Percentiles rank a stretch among this genome's conserved stretches.
Conservation (phyloP, 257 asterid genomes). For the Apocynum venetum region DNA sequence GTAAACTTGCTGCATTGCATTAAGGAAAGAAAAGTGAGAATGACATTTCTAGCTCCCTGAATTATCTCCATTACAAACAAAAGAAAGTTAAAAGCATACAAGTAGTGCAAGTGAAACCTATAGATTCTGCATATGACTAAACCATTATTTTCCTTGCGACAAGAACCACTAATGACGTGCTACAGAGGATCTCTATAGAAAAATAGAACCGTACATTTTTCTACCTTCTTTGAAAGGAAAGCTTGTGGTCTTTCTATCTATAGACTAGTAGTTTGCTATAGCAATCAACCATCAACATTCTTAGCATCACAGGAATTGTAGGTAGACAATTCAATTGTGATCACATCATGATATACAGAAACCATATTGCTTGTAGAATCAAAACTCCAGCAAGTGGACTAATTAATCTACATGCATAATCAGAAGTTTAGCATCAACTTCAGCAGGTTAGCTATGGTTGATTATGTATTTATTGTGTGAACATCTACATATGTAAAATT, state of each 20-base stretch:
- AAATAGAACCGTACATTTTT: not conserved
- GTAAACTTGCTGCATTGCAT: constrained; percentile 51
- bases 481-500: too few species aligned
- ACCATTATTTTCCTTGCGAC: not conserved
- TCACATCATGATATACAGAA: not conserved
- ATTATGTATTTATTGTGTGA: not conserved
- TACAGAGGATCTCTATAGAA: not conserved
- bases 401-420: not conserved
- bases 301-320: not conserved
- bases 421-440: not conserved
- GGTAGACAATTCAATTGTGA: not conserved
- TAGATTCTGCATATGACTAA: not conserved
- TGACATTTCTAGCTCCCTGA: not conserved
- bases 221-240: not conserved
- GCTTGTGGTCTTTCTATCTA: not conserved
- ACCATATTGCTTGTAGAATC: not conserved
- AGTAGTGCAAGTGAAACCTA: not conserved
- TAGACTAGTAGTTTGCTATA: not conserved
- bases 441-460: not conserved
- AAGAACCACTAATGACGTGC: not conserved
- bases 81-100: not conserved
- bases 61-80: not conserved
- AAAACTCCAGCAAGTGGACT: not conserved
- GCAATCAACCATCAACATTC: not conserved
- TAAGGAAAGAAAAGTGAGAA: not conserved